phyloP scores from a whole-genome alignment of 78 protist genomes.

The slime mould (Dictyostelium discoideum) region dicty_2.7 NC_007090.3:1446001-1446500 shows the following conservation, averaged over 20 bases:
- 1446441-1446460: not conserved
- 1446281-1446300: not conserved
- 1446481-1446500: too few relatives aligned
- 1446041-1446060: slow-evolving; percentile 48
- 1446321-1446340: not conserved
- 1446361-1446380: slow-evolving; percentile 16
- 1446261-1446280: not conserved
- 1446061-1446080: slow-evolving; percentile 75
- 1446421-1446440: not conserved
- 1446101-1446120: slow-evolving; percentile 73
- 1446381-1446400: slow-evolving; percentile 23
- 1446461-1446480: not conserved
- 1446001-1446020: slow-evolving; percentile 41
- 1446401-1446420: too few relatives aligned
- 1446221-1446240: slow-evolving; percentile 37
- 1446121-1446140: slow-evolving; percentile 73
- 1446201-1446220: not conserved
- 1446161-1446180: slow-evolving; percentile 63
- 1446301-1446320: not conserved
- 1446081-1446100: slow-evolving; percentile 28
- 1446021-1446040: slow-evolving; percentile 62
- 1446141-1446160: slow-evolving; percentile 68
- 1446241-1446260: slow-evolving; percentile 1
- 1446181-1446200: slow-evolving; percentile 33
- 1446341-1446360: not conserved